Percentiles rank a stretch among this genome's conserved stretches.
Evolutionary conservation across 495 filamentous ascomycete species (phyloP).

Genomic region (Podospora pseudocomata): DNA sequence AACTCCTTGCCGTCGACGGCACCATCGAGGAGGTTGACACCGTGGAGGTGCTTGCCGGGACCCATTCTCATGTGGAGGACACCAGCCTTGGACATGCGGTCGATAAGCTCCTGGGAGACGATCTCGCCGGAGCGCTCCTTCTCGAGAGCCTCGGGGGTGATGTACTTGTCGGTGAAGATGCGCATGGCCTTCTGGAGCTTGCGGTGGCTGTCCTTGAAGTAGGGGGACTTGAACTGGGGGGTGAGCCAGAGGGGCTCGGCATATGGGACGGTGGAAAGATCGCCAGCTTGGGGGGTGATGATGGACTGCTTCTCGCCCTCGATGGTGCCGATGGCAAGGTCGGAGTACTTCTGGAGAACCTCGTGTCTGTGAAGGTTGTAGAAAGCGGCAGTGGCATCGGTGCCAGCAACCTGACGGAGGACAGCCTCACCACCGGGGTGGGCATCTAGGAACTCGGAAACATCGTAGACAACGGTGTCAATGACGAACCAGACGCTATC

Average conservation of each 20-base stretch:
- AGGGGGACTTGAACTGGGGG: slow-evolving; percentile 74
- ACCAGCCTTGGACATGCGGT: slow-evolving; percentile 69
- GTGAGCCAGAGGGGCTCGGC: slow-evolving; percentile 78
- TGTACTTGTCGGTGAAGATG: slow-evolving; percentile 66
- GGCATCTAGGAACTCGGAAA: slow-evolving; percentile 86
- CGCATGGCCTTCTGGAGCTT: slow-evolving; percentile 67
- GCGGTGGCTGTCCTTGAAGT: slow-evolving; percentile 75
- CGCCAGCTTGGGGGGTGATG: slow-evolving; percentile 64
- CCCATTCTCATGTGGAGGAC: slow-evolving; percentile 80
- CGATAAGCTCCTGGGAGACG: slow-evolving; percentile 73
- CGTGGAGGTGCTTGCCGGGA: slow-evolving; percentile 78
- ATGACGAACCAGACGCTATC: slow-evolving; percentile 79
- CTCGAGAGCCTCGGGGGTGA: slow-evolving; percentile 71
- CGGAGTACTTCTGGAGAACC: slow-evolving; percentile 71
- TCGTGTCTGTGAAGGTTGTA: slow-evolving; percentile 94
- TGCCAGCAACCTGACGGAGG: slow-evolving; percentile 77
- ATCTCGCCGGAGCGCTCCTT: slow-evolving; percentile 72
- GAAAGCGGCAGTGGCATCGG: slow-evolving; percentile 82
- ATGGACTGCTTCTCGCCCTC: slow-evolving; percentile 71
- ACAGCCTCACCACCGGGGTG: slow-evolving; percentile 85
- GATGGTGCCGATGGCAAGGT: slow-evolving; percentile 72
- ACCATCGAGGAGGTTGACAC: slow-evolving; percentile 62
- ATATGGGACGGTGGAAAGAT: slow-evolving; percentile 72
- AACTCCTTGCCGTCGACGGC: slow-evolving; percentile 74
- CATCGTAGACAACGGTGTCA: slow-evolving; percentile 89